These are phyloP conservation scores for Eucalyptus lansdowneana DNA, from an alignment of 345 rosid genomes.

Conservation along the genomic window DNA sequence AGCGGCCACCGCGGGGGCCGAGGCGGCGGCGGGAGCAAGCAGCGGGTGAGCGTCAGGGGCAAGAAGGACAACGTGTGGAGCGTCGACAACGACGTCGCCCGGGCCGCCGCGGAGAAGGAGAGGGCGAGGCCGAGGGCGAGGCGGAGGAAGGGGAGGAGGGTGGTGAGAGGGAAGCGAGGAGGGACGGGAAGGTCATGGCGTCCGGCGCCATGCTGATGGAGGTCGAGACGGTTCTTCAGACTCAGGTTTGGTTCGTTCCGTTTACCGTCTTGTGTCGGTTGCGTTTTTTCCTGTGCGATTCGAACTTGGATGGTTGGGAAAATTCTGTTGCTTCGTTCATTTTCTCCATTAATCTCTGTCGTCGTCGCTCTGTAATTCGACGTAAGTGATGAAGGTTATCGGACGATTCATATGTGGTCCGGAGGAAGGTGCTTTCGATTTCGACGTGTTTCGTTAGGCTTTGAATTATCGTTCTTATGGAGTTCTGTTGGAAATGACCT, in stretches of 20 bases:
- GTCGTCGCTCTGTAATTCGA: neutral
- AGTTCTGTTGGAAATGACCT: neutral
- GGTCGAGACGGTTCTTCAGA: slow-evolving; percentile 76
- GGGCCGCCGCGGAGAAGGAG: slow-evolving; percentile 6
- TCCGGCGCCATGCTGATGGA: slow-evolving; percentile 70
- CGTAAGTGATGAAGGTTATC: neutral
- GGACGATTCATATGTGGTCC: neutral
- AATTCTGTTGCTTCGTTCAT: neutral
- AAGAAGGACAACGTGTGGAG: slow-evolving; percentile 76
- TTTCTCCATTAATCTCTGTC: neutral
- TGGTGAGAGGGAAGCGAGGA: slow-evolving; percentile 24
- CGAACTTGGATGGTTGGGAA: neutral
- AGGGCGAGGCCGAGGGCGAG: slow-evolving; percentile 6
- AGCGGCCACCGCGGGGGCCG: slow-evolving; percentile 17
- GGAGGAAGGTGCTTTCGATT: neutral
- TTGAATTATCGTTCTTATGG: neutral
- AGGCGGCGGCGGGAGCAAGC: neutral
- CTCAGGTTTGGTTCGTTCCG: slow-evolving; percentile 34
- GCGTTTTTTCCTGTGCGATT: neutral
- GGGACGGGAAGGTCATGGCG: slow-evolving; percentile 32
- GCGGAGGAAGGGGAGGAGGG: slow-evolving; percentile 24
- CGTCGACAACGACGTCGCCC: slow-evolving; percentile 58
- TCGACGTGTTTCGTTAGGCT: neutral
- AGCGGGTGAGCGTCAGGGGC: slow-evolving; percentile 26
- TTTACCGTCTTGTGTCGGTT: neutral